These are phyloP conservation scores for Pterulicium gracile DNA, from an alignment of 1,284 basidiomycete genomes.

Conservation along the genomic window DNA sequence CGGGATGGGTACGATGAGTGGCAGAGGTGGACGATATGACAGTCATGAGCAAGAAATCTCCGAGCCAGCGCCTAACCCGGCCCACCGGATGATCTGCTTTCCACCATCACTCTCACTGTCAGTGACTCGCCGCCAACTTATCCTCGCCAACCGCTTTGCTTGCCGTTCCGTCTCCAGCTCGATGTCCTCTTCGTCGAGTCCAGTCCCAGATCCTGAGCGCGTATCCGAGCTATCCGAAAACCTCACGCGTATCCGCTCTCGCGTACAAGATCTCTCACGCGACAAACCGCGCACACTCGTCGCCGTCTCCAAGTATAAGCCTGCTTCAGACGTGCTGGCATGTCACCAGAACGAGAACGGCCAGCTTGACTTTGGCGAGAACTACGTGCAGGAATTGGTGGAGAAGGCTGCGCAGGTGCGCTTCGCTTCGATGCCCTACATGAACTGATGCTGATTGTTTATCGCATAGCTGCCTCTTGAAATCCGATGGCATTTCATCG, in stretches of 20 bases:
- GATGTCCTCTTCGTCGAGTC: not conserved
- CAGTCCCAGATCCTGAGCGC: not conserved
- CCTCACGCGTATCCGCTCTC: slow-evolving; percentile 36
- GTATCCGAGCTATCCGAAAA: slow-evolving; percentile 36
- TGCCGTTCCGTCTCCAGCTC: not conserved
- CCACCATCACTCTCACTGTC: too few species aligned
- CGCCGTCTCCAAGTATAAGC: slow-evolving; percentile 94
- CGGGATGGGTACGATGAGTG: too few species aligned
- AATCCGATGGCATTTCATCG: slow-evolving; percentile 97
- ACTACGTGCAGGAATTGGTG: slow-evolving; percentile 93
- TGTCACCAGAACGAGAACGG: slow-evolving; percentile 67
- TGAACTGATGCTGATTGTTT: slow-evolving; percentile 2
- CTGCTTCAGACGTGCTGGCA: slow-evolving; percentile 76
- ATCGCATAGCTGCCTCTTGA: slow-evolving; percentile 59
- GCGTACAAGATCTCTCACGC: slow-evolving; percentile 29
- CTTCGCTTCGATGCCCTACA: slow-evolving; percentile 10
- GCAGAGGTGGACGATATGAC: too few species aligned
- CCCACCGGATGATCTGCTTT: too few species aligned
- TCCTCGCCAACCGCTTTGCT: not conserved
- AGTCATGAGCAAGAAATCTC: too few species aligned
- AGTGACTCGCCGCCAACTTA: not conserved
- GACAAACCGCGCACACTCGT: slow-evolving; percentile 38
- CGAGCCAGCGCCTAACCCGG: too few species aligned
- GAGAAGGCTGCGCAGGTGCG: slow-evolving; percentile 76
- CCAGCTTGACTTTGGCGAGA: slow-evolving; percentile 93